These are phyloP conservation scores for Penicillium sp. DNA, from an alignment of 2,329 filamentous ascomycete species.

Conservation along the genomic window DNA sequence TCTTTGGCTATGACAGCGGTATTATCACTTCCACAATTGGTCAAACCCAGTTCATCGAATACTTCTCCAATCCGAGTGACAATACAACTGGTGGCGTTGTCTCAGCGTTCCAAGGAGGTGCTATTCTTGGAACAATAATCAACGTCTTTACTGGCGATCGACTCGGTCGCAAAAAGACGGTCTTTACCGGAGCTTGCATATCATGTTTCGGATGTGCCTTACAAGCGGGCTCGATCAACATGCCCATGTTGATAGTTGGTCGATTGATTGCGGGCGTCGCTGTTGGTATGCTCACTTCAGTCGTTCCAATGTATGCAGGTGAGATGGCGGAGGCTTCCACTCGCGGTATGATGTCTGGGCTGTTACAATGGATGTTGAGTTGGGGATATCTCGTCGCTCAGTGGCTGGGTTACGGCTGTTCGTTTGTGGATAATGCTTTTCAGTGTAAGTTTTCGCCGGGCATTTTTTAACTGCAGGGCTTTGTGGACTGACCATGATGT, in stretches of 20 bases:
- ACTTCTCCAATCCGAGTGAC: conserved; percentile 26
- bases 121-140: conserved; percentile 25
- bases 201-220: conserved; percentile 25
- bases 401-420: conserved; percentile 45
- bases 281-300: conserved; percentile 32
- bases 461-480: neutral
- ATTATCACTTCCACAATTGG: conserved; percentile 37
- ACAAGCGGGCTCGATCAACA: conserved; percentile 29
- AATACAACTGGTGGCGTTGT: conserved; percentile 38
- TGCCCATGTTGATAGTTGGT: conserved; percentile 34
- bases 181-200: conserved; percentile 16
- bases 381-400: conserved; percentile 45
- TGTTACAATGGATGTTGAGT: conserved; percentile 41
- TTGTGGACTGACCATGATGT: neutral
- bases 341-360: conserved; percentile 35
- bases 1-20: conserved; percentile 40
- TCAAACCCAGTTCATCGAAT: conserved; percentile 32
- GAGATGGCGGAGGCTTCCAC: conserved; percentile 39
- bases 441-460: conserved; percentile 13
- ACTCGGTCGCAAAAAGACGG: conserved; percentile 15
- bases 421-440: conserved; percentile 21
- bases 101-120: conserved; percentile 43
- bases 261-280: conserved; percentile 34
- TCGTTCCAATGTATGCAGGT: conserved; percentile 36
- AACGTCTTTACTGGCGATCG: conserved; percentile 21